These are phyloP conservation scores for Ophiosphaerella korrae DNA, from an alignment of 2,329 filamentous ascomycete species.

Conservation along the genomic window DNA sequence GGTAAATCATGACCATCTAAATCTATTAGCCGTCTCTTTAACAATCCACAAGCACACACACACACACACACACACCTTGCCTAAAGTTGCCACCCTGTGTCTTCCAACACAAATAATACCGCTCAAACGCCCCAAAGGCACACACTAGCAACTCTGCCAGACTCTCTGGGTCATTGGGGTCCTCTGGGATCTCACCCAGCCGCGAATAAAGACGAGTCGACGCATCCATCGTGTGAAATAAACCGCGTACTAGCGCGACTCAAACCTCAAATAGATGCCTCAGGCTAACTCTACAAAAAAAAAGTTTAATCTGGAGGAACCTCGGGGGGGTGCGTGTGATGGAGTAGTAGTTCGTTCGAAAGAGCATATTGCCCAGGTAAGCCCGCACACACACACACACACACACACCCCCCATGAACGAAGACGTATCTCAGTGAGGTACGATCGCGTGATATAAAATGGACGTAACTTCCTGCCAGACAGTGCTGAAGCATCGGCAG, in stretches of 20 bases:
- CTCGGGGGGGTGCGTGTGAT: not conserved
- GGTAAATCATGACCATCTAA: slow-evolving; percentile 46
- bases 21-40: not conserved
- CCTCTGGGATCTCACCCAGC: slow-evolving; percentile 38
- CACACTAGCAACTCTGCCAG: slow-evolving; percentile 46
- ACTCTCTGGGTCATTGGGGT: slow-evolving; percentile 40
- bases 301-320: not conserved
- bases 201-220: slow-evolving; percentile 40
- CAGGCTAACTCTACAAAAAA: not conserved
- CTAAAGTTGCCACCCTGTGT: slow-evolving; percentile 40
- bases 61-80: slow-evolving; percentile 42
- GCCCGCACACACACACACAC: not conserved
- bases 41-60: not conserved
- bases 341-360: not conserved
- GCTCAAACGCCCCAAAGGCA: slow-evolving; percentile 48
- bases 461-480: slow-evolving; percentile 12
- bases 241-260: not conserved
- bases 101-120: slow-evolving; percentile 50
- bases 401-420: not conserved
- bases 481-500: slow-evolving; percentile 19
- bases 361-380: not conserved
- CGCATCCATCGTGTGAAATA: slow-evolving; percentile 26
- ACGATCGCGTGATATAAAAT: slow-evolving; percentile 16
- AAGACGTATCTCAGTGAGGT: not conserved
- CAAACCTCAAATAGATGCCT: too few species aligned